Percentiles rank a stretch among this genome's conserved stretches.
Conservation (phyloP, 805 yeast species). For the Yarrowia hollandica region DNA sequence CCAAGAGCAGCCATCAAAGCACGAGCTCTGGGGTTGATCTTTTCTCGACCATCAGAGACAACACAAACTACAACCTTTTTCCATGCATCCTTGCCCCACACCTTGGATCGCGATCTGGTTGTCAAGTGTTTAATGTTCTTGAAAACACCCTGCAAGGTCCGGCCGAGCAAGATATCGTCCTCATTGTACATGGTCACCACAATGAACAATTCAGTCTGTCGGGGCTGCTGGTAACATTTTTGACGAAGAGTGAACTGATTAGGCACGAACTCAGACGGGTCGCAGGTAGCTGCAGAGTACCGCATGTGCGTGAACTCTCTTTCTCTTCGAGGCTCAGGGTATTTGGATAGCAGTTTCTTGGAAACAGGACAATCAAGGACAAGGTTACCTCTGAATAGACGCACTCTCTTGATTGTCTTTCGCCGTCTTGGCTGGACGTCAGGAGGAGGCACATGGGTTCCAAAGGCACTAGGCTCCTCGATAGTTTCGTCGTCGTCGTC, state of each 20-base stretch:
- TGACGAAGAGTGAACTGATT: slow-evolving; percentile 81
- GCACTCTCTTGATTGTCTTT: slow-evolving; percentile 48
- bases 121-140: slow-evolving; percentile 78
- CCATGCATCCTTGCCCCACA: slow-evolving; percentile 98
- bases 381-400: slow-evolving; percentile 70
- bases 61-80: slow-evolving; percentile 86
- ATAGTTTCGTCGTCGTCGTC: slow-evolving; percentile 33
- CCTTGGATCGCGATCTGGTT: slow-evolving; percentile 58
- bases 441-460: slow-evolving; percentile 35
- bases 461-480: slow-evolving; percentile 34
- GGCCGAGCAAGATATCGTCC: slow-evolving; percentile 73
- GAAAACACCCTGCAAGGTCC: slow-evolving; percentile 88
- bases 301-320: slow-evolving; percentile 84
- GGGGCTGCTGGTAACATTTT: slow-evolving; percentile 69
- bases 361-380: slow-evolving; percentile 89
- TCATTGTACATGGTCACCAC: slow-evolving; percentile 91
- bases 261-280: slow-evolving; percentile 66
- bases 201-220: slow-evolving; percentile 81
- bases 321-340: slow-evolving; percentile 49
- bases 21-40: slow-evolving; percentile 74
- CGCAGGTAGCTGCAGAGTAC: slow-evolving; percentile 92
- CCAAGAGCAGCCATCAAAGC: slow-evolving; percentile 85
- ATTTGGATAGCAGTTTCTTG: slow-evolving; percentile 59
- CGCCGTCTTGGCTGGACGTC: slow-evolving; percentile 40
- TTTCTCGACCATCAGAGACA: slow-evolving; percentile 88